Evolutionary conservation across 495 filamentous ascomycete genomes (phyloP).

Genomic region (Platismatia glauca): DNA sequence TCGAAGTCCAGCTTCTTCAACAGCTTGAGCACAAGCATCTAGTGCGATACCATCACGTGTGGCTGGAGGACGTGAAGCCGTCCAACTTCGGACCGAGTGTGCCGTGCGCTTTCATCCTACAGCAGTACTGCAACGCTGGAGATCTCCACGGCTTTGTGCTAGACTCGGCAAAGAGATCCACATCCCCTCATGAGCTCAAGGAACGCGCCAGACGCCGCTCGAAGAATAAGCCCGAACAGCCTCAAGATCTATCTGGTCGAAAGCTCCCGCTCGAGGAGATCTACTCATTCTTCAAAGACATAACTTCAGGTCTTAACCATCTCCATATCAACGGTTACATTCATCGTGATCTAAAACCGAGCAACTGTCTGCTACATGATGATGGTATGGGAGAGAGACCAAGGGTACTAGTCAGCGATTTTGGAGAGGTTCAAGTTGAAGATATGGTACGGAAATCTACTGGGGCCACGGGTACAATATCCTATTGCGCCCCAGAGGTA

Average conservation of each 20-base stretch:
- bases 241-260: constrained; percentile 43
- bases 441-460: constrained; percentile 74
- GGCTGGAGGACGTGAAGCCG: constrained; percentile 83
- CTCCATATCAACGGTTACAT: constrained; percentile 92
- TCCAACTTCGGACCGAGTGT: constrained; percentile 83
- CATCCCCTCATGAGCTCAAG: constrained; percentile 75
- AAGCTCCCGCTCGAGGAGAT: constrained; percentile 81
- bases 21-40: constrained; percentile 87
- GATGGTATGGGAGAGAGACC: constrained; percentile 57
- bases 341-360: constrained; percentile 90
- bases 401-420: constrained; percentile 86
- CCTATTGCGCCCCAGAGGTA: constrained; percentile 95
- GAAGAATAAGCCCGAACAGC: constrained; percentile 47
- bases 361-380: constrained; percentile 84
- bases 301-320: constrained; percentile 82
- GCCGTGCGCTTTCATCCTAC: constrained; percentile 90
- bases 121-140: constrained; percentile 95
- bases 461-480: constrained; percentile 90
- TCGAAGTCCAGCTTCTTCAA: constrained; percentile 87
- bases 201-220: constrained; percentile 74
- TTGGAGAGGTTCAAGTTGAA: constrained; percentile 86
- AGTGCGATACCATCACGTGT: constrained; percentile 95
- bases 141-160: constrained; percentile 81
- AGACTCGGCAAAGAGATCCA: constrained; percentile 45
- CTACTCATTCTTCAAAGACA: constrained; percentile 92